phyloP scores from a whole-genome alignment of 768 basidiomycete species.

The Pleurotus pulmonarius region DNA sequence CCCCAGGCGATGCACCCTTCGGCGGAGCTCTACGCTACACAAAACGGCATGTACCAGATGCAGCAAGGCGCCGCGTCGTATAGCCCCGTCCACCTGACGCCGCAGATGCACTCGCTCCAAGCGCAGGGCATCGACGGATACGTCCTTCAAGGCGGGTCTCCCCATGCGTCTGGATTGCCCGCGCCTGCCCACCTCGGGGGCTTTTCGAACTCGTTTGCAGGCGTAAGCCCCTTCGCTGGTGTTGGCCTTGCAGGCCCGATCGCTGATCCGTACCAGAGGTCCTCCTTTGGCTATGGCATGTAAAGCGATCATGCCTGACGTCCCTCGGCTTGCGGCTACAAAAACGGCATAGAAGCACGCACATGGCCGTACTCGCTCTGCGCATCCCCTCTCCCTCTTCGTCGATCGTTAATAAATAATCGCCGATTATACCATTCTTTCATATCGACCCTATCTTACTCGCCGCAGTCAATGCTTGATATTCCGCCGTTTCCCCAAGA shows the following conservation, averaged over 20 bases:
- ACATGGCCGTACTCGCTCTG: slow-evolving; percentile 19
- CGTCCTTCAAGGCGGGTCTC: slow-evolving; percentile 70
- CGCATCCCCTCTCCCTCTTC: slow-evolving; percentile 26
- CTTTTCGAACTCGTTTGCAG: slow-evolving; percentile 54
- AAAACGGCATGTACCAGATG: slow-evolving; percentile 60
- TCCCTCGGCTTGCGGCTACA: neutral
- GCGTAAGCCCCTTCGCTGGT: slow-evolving; percentile 48
- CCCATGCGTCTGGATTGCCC: slow-evolving; percentile 60
- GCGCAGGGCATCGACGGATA: slow-evolving; percentile 78
- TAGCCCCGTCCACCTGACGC: slow-evolving; percentile 50
- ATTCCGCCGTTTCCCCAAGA: slow-evolving; percentile 19
- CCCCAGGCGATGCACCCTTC: slow-evolving; percentile 51
- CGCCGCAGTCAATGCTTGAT: slow-evolving; percentile 27
- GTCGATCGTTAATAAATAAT: neutral
- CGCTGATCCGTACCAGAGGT: slow-evolving; percentile 75
- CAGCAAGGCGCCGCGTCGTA: slow-evolving; percentile 38
- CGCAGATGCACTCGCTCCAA: slow-evolving; percentile 59
- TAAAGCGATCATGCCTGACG: slow-evolving; percentile 30
- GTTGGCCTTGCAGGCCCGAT: slow-evolving; percentile 50
- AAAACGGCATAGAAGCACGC: slow-evolving; percentile 15
- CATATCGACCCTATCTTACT: slow-evolving; percentile 25
- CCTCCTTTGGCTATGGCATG: slow-evolving; percentile 77
- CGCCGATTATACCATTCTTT: neutral
- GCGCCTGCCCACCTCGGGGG: slow-evolving; percentile 49
- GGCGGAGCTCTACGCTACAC: slow-evolving; percentile 61